Evolutionary conservation across 1,139 yeast genomes (phyloP).

Genomic region (Yamadazyma blattariae): DNA sequence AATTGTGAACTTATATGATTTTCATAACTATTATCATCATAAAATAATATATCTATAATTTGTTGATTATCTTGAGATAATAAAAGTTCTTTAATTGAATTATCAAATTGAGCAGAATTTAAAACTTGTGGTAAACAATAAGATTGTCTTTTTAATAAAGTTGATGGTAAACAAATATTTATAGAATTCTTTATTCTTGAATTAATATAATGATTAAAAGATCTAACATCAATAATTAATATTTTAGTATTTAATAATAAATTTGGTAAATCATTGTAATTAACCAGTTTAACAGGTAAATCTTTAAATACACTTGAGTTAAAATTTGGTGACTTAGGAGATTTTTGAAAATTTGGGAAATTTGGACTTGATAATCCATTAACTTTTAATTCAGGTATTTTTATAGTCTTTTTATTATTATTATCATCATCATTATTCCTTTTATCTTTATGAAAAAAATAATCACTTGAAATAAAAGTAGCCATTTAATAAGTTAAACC

Average conservation of each 20-base stretch:
- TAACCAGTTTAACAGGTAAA: slow-evolving; percentile 1
- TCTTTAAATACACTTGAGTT: slow-evolving; percentile 3
- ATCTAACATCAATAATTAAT: slow-evolving; percentile 36
- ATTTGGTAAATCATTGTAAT: not conserved
- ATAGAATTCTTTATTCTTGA: slow-evolving; percentile 27
- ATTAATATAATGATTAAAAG: slow-evolving; percentile 31
- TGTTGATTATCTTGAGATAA: slow-evolving; percentile 12
- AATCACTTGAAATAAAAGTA: slow-evolving; percentile 1
- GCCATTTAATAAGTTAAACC: slow-evolving; percentile 3
- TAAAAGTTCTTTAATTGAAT: slow-evolving; percentile 16
- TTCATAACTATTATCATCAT: slow-evolving; percentile 40
- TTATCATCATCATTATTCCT: not conserved
- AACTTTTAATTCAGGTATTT: slow-evolving; percentile 6
- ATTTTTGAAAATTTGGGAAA: not conserved
- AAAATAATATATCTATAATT: slow-evolving; percentile 38
- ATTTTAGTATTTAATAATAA: not conserved
- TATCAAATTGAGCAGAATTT: slow-evolving; percentile 25
- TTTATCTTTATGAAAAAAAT: not conserved
- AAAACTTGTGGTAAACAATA: slow-evolving; percentile 29
- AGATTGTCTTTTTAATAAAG: slow-evolving; percentile 36
- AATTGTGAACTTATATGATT: slow-evolving; percentile 32
- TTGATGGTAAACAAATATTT: slow-evolving; percentile 42
- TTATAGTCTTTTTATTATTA: not conserved
- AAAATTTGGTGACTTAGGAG: slow-evolving; percentile 7
- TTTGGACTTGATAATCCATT: slow-evolving; percentile 2